These are phyloP conservation scores for Fragilariopsis cylindrus DNA, from an alignment of 108 stramenopile species.

Conservation along the genomic window DNA sequence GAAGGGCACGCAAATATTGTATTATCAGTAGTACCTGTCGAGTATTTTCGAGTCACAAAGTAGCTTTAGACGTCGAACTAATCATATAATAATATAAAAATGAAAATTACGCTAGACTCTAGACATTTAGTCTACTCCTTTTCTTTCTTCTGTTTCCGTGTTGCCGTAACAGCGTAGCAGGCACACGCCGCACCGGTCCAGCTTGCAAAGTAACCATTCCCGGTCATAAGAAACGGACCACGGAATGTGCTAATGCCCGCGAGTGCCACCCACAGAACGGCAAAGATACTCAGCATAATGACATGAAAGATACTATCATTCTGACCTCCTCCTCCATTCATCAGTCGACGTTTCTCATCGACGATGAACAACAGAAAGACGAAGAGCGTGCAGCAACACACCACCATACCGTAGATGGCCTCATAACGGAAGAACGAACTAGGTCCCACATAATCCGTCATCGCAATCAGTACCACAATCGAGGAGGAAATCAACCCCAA, in stretches of 20 bases:
- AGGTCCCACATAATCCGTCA: conserved; percentile 21
- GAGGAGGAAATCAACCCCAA: conserved; percentile 40
- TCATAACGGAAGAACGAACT: conserved; percentile 6
- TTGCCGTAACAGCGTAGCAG: not conserved
- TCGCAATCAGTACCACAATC: conserved; percentile 40
- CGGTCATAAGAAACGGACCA: conserved; percentile 53
- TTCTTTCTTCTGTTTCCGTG: too few species aligned
- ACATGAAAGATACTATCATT: not conserved
- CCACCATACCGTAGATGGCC: conserved; percentile 38
- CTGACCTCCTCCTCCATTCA: not conserved
- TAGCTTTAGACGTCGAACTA: too few species aligned
- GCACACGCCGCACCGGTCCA: conserved; percentile 33
- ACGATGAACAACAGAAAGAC: conserved; percentile 18
- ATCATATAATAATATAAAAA: too few species aligned
- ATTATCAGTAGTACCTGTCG: too few species aligned
- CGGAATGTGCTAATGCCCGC: conserved; percentile 52
- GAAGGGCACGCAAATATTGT: too few species aligned
- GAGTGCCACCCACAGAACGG: conserved; percentile 43
- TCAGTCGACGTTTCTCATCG: conserved; percentile 1
- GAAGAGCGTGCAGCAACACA: conserved; percentile 14
- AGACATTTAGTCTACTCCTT: too few species aligned
- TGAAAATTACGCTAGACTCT: too few species aligned
- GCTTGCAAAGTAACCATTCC: conserved; percentile 55
- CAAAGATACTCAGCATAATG: conserved; percentile 10
- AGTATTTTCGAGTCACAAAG: too few species aligned